Evolutionary conservation across 306 rosid genomes (phyloP), one percentile per base, ranked within the genome.

Genomic region (Quercus parvula): DNA sequence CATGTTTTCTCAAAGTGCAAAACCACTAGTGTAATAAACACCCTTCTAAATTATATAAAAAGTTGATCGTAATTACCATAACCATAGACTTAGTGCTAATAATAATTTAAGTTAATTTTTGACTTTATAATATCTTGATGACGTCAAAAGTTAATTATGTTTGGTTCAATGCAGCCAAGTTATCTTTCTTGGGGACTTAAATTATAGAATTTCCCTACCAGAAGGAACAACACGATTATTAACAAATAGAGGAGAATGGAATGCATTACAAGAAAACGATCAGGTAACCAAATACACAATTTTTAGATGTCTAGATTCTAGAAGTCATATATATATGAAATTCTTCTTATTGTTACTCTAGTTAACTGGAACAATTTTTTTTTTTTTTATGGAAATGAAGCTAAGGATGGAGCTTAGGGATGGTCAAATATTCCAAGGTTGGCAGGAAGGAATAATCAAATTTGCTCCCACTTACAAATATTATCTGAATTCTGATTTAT

Each of bases 381-480:
- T 55, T 55, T 57, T 30, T 6, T 67, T 75, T 52, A 75, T 81
- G 56, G n/a, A 72, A 85, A 82, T 85, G 88, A 85, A 94, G 99
- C 88, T 94, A 49, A 85, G 81, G 73, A 77, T 79, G 87, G 97
- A 94, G 87, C 84, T 90, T 46, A 73, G 55, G 84, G 73, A 35
- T 49, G 99, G 92, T 5, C 84, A 87, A 75, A 84, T 80, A 59
- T 77, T 94, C 77, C 88, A 85, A 77, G 95, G 89, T 19, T 94
- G 97, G 99, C 78, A 81, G 6, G 97, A 94, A 86, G 99, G 97
- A 72, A 61, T 44, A 44, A 85, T 94, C 30, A 81, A 88, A 76
- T 94, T 94, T 71, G 84, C 94, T 22, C 99, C 99, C 41, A 94
- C 99, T 25, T 94, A 92, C 87, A 94, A 94, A 80, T 94, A 94